Conservation (phyloP, 139 green algal species). For the Trebouxia sp. region DNA sequence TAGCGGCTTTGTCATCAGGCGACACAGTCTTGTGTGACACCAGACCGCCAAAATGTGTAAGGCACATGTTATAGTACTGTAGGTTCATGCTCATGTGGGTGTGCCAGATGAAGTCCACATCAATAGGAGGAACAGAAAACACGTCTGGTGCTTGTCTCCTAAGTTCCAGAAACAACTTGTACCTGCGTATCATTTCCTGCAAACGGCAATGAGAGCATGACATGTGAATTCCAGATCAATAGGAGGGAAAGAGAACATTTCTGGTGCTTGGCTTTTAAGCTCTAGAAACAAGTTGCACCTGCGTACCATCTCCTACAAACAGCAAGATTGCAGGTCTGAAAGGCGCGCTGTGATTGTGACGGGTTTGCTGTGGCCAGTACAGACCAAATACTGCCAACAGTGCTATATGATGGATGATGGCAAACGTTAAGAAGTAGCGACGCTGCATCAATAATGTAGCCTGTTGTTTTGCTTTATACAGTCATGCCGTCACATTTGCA, state of each 20-base stretch:
- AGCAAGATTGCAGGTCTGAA: no score
- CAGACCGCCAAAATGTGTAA: background rate
- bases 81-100: constrained; percentile 17
- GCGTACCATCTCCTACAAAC: background rate
- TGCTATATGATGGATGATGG: no score
- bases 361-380: no score
- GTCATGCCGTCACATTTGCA: no score
- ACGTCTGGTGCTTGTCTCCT: background rate
- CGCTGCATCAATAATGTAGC: no score
- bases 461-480: no score
- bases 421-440: no score
- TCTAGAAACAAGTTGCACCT: background rate
- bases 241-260: background rate
- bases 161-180: background rate
- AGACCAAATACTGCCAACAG: no score
- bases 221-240: constrained; percentile 4
- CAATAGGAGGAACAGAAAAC: background rate
- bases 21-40: constrained; percentile 1
- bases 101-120: constrained; percentile 25
- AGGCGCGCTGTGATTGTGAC: no score
- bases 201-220: background rate
- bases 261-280: background rate
- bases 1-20: background rate
- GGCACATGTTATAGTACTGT: background rate
- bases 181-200: background rate